Evolutionary conservation across 2,329 filamentous ascomycete species (phyloP), one percentile per base, ranked within the genome.

Genomic region (Aspergillus unguis): DNA sequence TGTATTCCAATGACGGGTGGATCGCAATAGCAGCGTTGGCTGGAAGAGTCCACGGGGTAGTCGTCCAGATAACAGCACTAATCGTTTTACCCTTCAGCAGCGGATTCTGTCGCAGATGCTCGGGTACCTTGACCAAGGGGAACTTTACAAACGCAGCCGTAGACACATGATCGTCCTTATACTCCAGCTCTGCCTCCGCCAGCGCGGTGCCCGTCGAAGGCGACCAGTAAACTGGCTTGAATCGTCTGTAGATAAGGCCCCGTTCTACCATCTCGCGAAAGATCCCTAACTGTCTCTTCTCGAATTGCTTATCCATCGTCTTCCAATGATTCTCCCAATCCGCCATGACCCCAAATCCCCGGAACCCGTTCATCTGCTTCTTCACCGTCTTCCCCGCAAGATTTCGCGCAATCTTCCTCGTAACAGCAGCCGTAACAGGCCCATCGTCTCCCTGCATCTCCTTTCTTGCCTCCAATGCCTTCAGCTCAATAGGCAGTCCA

Each of bases 41-140:
- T 0, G 94, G 92, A 4, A 99, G 77, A 0, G 94, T 99, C 94
- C 94, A 99, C 0, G 94, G 94, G 0, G 94, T 99, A 0, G 94
- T 99, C 2, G 94, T 99, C 94, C 94, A 99, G 47, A 97, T 89
- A n/a, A 94, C 80, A n/a, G 88, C 90, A 67, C 81, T 87, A 8
- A 96, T 66, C 4, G 77, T 73, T 3, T 78, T 77, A 5, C 71
- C 59, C 25, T 81, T 68, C 3, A 77, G 61, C 27, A 66, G 58
- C 2, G 69, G 60, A 25, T 74, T 71, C 6, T 73, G 63, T 43
- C 65, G 63, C 26, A 85, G 60, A 26, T 72, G 65, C 6, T 73
- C 65, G 0, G 79, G 75, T 9, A 83, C 51, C 7, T 71, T 62
- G 1, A 70, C 69, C 28, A 96, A 77, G 0, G 85, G 88, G 63